Evolutionary conservation across 495 filamentous ascomycete species (phyloP).

Genomic region (Bathelium albidoporum): DNA sequence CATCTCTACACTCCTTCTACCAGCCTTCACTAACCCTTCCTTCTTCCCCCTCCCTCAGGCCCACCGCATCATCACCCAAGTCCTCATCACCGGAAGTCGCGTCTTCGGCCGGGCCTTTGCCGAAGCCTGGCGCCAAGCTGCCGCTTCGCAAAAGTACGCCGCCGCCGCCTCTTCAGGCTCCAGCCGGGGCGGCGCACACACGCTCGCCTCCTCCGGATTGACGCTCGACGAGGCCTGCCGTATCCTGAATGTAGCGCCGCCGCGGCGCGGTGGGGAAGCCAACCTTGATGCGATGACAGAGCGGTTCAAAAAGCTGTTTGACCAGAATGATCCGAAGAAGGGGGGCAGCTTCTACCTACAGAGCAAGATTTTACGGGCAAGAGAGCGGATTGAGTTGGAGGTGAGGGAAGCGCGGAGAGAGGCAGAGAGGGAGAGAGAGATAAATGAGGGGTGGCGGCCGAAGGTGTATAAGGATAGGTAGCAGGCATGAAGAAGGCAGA

Average conservation of each 20-base stretch:
- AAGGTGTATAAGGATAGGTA: constrained; percentile 86
- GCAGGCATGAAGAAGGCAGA: neutral
- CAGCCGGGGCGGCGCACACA: constrained; percentile 36
- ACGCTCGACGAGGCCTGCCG: constrained; percentile 95
- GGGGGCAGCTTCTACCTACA: constrained; percentile 97
- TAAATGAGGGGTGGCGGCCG: constrained; percentile 80
- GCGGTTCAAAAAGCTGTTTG: constrained; percentile 90
- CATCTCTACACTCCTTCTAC: neutral
- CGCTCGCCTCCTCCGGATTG: constrained; percentile 56
- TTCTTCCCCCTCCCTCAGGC: constrained; percentile 45
- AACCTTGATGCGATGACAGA: constrained; percentile 68
- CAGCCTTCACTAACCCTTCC: no score
- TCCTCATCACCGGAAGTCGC: constrained; percentile 77
- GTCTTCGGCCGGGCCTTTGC: constrained; percentile 88
- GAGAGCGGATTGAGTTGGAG: constrained; percentile 87
- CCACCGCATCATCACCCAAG: constrained; percentile 88
- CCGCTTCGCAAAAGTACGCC: constrained; percentile 73
- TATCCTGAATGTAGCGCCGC: constrained; percentile 91
- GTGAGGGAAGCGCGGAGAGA: constrained; percentile 42
- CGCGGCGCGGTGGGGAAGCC: constrained; percentile 61
- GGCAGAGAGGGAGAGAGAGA: constrained; percentile 50
- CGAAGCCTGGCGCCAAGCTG: constrained; percentile 50
- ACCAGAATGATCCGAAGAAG: constrained; percentile 84
- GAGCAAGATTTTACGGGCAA: constrained; percentile 85
- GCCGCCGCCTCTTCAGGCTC: constrained; percentile 46